Evolutionary conservation across 129 eudicot species (phyloP).

Genomic region (Calendula officinalis): DNA sequence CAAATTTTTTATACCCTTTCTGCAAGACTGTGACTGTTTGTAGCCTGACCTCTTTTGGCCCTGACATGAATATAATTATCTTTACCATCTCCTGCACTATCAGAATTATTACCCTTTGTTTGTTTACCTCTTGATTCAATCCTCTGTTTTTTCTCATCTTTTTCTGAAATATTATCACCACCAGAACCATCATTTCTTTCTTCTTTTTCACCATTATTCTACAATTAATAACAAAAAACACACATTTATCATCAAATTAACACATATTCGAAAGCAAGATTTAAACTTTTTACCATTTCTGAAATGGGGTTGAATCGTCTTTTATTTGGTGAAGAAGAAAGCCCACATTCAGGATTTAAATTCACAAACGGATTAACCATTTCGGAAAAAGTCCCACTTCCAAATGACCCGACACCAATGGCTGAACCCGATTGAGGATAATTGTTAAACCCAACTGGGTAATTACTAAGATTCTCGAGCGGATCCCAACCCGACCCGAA

Average conservation of each 20-base stretch:
- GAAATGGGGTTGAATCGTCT: slow-evolving; percentile 38
- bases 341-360: slow-evolving; percentile 40
- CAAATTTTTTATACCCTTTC: slow-evolving; percentile 58
- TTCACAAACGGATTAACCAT: slow-evolving; percentile 54
- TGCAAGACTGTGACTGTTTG: slow-evolving; percentile 94
- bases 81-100: slow-evolving; percentile 56
- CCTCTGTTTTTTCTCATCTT: slow-evolving; percentile 55
- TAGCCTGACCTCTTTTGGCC: slow-evolving; percentile 95
- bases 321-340: slow-evolving; percentile 7
- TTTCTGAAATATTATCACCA: slow-evolving; percentile 38
- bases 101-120: slow-evolving; percentile 52
- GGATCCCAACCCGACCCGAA: slow-evolving; percentile 82
- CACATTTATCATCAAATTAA: not conserved
- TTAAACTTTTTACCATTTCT: slow-evolving; percentile 30
- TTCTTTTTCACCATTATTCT: slow-evolving; percentile 54
- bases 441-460: slow-evolving; percentile 39
- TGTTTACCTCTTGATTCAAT: slow-evolving; percentile 55
- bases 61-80: slow-evolving; percentile 82
- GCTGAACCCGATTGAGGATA: slow-evolving; percentile 40
- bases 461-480: slow-evolving; percentile 49
- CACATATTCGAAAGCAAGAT: slow-evolving; percentile 9
- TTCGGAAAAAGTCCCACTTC: slow-evolving; percentile 63
- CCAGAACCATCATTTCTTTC: slow-evolving; percentile 43
- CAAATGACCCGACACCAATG: slow-evolving; percentile 59
- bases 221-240: not conserved